Base-by-base conservation (phyloP, 2,329 filamentous ascomycete species). In the Colletotrichum sp. region DNA sequence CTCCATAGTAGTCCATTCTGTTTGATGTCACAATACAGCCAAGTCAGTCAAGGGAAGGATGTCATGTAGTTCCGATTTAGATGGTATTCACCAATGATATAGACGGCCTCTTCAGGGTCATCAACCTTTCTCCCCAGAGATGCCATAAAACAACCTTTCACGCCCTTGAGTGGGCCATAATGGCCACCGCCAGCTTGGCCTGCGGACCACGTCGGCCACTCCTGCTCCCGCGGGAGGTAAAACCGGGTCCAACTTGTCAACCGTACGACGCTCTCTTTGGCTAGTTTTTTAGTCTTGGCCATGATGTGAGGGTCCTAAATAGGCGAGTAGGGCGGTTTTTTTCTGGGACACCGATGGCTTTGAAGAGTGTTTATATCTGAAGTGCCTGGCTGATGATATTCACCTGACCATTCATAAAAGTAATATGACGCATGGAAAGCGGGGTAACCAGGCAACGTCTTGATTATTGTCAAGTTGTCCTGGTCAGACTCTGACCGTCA, bases 171-270 rank as follows among this genome's bases (percentile, higher is more conserved):
- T 5, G 79, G 79, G 39, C 78, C 78, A 28, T 64, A 26, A 65
- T 79, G 68, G n/a, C 75, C 49, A 72, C 78, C 65, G 5, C 0
- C 36, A 6, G 39, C 34, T 12, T 77, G 72, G 30, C 44, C 34
- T 28, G 30, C 59, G 2, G 62, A 62, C 78, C 79, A 80, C 12
- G 21, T 71, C 26, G 79, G 79, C 79, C 79, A 80, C 55, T 79
- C 72, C 62, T 80, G 78, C 28, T 72, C 78, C 21, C 36, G 71
- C 21, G 78, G 78, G 13, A 80, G 76, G 52, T 79, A 30, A 65
- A 80, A 80, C 15, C 78, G 73, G 26, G 79, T 80, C 79, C 75
- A 80, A 21, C 74, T 80, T 34, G 65, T 60, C 5, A 69, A n/a
- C 21, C 15, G 15, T 28, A n/a, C 63, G 7, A 26, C 21, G 2